Percentiles rank a stretch among this genome's conserved stretches.
Conservation (phyloP, 2,329 filamentous ascomycete genomes). For the Curvularia lunata region DNA sequence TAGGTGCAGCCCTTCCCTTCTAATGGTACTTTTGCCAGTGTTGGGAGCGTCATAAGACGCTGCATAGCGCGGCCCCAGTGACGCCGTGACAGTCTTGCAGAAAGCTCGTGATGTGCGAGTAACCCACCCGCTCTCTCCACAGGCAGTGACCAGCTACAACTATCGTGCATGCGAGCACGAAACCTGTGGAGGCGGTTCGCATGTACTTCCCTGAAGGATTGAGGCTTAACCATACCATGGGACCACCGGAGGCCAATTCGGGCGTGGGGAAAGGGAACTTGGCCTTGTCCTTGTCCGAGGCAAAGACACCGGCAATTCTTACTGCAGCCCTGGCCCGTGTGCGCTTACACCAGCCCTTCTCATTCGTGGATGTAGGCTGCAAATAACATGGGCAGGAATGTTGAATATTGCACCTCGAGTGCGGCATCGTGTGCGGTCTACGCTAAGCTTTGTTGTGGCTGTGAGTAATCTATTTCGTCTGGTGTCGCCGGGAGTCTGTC, state of each 20-base stretch:
- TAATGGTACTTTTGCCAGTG: neutral
- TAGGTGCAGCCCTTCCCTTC: neutral
- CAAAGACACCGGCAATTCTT: conserved; percentile 24
- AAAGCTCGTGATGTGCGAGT: conserved; percentile 10
- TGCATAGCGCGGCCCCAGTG: neutral
- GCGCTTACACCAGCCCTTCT: conserved; percentile 5
- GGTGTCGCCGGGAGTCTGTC: neutral
- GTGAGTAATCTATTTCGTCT: conserved; percentile 2
- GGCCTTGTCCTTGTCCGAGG: conserved; percentile 13
- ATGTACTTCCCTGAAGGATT: neutral
- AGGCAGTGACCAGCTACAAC: neutral
- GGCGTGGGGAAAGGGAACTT: conserved; percentile 21
- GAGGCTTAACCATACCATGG: conserved; percentile 16
- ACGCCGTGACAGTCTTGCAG: neutral
- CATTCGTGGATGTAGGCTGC: conserved; percentile 2
- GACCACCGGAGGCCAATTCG: conserved; percentile 15
- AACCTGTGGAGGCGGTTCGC: conserved; percentile 1
- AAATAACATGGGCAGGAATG: neutral
- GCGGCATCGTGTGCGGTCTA: neutral
- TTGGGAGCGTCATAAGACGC: neutral
- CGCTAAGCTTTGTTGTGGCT: conserved; percentile 17
- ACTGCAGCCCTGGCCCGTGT: conserved; percentile 7
- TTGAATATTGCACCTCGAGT: neutral
- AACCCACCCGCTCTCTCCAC: neutral
- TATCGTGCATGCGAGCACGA: neutral